phyloP scores from a whole-genome alignment of 78 protist species.

The Chrysochromulina parva region DNA sequence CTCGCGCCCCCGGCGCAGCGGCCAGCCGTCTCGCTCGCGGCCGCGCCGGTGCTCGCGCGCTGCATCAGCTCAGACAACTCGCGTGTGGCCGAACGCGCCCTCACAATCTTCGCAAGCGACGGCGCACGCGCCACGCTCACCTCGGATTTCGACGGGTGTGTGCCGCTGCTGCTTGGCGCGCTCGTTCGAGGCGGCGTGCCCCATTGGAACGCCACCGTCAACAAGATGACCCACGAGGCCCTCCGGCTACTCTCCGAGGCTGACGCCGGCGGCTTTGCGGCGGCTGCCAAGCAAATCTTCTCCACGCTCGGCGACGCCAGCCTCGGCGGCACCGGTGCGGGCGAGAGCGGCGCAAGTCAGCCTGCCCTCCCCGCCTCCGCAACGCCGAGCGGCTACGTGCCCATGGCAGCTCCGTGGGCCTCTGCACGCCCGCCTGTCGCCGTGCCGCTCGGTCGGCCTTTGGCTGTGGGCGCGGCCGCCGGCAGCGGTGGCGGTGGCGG shows the following conservation, averaged over 20 bases:
- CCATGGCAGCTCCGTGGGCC: no score
- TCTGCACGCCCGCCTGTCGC: no score
- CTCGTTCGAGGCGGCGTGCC: not conserved
- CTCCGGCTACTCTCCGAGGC: not conserved
- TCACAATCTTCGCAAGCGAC: not conserved
- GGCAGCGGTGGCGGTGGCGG: no score
- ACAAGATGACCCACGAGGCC: not conserved
- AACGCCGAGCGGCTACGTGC: no score
- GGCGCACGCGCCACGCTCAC: not conserved
- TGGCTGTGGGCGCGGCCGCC: no score
- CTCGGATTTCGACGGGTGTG: not conserved
- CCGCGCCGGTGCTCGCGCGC: not conserved
- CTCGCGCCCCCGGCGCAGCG: not conserved
- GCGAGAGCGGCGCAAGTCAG: not conserved
- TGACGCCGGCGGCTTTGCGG: not conserved
- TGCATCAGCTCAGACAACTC: not conserved
- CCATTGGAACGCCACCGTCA: slow-evolving; percentile 12
- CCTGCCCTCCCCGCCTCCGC: no score
- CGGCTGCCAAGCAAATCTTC: not conserved
- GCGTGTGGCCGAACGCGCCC: not conserved
- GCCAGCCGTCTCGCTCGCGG: not conserved
- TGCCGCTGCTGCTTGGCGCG: not conserved
- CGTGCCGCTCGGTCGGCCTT: no score
- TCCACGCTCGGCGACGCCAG: no score
- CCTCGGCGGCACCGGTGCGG: not conserved